Conservation (phyloP, 2,329 filamentous ascomycete genomes). For the Aspergillus arachidicola region DNA sequence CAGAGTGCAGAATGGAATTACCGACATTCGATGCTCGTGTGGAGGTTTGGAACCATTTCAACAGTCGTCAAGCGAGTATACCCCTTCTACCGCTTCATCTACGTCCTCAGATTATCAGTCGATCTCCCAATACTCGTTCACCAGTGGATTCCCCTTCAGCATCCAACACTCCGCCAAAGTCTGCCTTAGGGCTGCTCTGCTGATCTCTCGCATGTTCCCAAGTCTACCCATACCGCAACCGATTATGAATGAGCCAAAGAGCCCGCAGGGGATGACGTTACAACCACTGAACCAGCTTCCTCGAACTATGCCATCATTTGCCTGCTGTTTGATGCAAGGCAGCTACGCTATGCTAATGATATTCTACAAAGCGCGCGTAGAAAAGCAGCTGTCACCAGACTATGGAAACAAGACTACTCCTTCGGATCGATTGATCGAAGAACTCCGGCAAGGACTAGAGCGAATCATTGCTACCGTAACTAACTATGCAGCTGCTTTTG, state of each 20-base stretch:
- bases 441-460: slow-evolving; percentile 41
- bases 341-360: slow-evolving; percentile 52
- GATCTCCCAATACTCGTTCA: slow-evolving; percentile 32
- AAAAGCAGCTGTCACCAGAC: slow-evolving; percentile 34
- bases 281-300: slow-evolving; percentile 31
- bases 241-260: slow-evolving; percentile 19
- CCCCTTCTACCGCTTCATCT: slow-evolving; percentile 37
- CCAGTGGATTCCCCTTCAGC: slow-evolving; percentile 44
- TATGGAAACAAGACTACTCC: slow-evolving; percentile 27
- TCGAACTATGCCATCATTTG: slow-evolving; percentile 51
- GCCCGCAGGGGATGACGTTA: slow-evolving; percentile 18
- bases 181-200: slow-evolving; percentile 43
- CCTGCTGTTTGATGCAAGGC: slow-evolving; percentile 51
- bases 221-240: slow-evolving; percentile 42
- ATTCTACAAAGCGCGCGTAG: slow-evolving; percentile 45
- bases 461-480: slow-evolving; percentile 39
- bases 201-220: slow-evolving; percentile 46
- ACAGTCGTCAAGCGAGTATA: slow-evolving; percentile 33
- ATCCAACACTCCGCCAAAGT: slow-evolving; percentile 45
- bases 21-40: slow-evolving; percentile 36
- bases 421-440: slow-evolving; percentile 36
- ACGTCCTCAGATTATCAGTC: slow-evolving; percentile 34
- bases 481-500: slow-evolving; percentile 47
- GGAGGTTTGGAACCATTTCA: slow-evolving; percentile 34
- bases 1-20: slow-evolving; percentile 24